phyloP scores from a whole-genome alignment of 768 basidiomycete species.

The Tylopilus balloui region DNA sequence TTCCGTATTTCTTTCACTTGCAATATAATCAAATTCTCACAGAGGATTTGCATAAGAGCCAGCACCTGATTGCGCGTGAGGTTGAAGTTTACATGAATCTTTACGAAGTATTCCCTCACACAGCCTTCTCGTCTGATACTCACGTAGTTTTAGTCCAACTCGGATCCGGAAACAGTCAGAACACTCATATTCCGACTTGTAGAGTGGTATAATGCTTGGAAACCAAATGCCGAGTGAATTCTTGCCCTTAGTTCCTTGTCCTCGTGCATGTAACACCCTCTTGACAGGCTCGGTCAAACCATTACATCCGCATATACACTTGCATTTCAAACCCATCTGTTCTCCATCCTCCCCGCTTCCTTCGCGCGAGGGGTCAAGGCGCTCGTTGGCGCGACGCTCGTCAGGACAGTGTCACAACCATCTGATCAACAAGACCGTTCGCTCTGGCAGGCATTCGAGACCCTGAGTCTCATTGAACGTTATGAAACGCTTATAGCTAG shows the following conservation, averaged over 20 bases:
- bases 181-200: constrained; percentile 55
- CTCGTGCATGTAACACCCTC: constrained; percentile 5
- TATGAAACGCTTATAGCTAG: constrained; percentile 80
- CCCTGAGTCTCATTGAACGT: constrained; percentile 72
- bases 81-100: constrained; percentile 52
- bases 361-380: constrained; percentile 67
- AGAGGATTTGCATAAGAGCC: constrained; percentile 65
- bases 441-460: constrained; percentile 61
- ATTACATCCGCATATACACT: constrained; percentile 59
- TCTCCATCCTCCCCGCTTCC: constrained; percentile 62
- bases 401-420: constrained; percentile 19
- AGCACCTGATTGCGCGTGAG: constrained; percentile 56
- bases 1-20: neutral
- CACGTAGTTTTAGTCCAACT: constrained; percentile 35
- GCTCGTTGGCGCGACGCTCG: constrained; percentile 57
- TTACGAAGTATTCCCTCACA: constrained; percentile 50
- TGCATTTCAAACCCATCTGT: constrained; percentile 70
- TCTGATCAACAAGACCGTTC: constrained; percentile 30
- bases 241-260: neutral
- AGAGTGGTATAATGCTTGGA: constrained; percentile 77
- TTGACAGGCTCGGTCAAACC: constrained; percentile 53
- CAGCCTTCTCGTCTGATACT: neutral
- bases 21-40: neutral
- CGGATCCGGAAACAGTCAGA: constrained; percentile 46
- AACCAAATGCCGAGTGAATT: constrained; percentile 58